Evolutionary conservation across 495 filamentous ascomycete genomes (phyloP), one percentile per base, ranked within the genome.

Genomic region (Talaromyces liani): DNA sequence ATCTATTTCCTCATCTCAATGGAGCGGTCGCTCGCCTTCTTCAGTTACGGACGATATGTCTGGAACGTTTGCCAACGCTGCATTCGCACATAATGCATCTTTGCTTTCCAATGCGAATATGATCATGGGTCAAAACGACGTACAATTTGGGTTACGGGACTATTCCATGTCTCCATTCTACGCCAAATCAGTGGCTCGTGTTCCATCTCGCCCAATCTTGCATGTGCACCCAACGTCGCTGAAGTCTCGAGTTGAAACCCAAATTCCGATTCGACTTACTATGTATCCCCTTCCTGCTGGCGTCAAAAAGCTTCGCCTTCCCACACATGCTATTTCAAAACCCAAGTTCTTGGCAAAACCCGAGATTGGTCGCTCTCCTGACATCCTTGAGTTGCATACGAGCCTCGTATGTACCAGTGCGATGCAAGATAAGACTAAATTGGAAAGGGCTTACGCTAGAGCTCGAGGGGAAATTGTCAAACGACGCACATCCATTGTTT

Each of bases 241-340:
- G 62, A 98, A 97, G 74, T 96, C 93, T 18, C 85, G 93, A 8
- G 93, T 98, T 18, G 93, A 98, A 77, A 98, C 93, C 0, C 93
- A 98, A 70, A 96, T 97, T 63, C 85, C 87, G 2, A 88, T 97
- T 65, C 85, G 84, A 66, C 77, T 97, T 65, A 89, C 87, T 3
- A 75, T 97, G 6, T 84, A 82, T 59, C 85, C 88, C 10, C 75
- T 92, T 56, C 93, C 93, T 1, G 68, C 74, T 3, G 88, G 89
- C 20, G 84, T 92, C 34, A 89, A 85, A 61, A 91, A 85, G 64
- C 71, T 98, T 41, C 92, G 96, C 73, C 80, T 98, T 24, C 93
- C 92, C 16, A 86, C 88, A 2, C 85, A 94, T 70, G 92, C 92
- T 0, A 93, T 98, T 63, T 91, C 92, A 8, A 97, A 96, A 73